phyloP scores from a whole-genome alignment of 345 rosid genomes.

The Turnera subulata region DNA sequence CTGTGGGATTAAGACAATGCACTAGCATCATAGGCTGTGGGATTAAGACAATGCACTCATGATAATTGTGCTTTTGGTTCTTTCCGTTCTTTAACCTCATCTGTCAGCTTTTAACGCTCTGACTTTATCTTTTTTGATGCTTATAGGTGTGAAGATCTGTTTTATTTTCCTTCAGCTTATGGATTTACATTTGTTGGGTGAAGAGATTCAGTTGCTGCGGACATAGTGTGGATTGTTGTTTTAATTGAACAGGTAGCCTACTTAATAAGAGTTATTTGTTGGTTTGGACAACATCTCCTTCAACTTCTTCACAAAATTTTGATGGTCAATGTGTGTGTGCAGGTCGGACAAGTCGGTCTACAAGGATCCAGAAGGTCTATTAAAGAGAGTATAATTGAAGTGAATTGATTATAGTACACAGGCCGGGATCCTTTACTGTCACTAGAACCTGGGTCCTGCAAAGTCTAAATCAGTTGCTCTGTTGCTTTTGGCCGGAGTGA shows the following conservation, averaged over 20 bases:
- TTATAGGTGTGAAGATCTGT: slow-evolving; percentile 27
- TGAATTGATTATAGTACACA: too few relatives aligned
- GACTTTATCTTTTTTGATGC: too few relatives aligned
- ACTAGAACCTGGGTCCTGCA: slow-evolving; percentile 40
- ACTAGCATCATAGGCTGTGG: too few relatives aligned
- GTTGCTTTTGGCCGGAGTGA: slow-evolving; percentile 45
- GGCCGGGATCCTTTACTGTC: slow-evolving; percentile 66
- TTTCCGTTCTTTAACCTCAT: too few relatives aligned
- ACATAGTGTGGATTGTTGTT: neutral
- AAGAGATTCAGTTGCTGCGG: slow-evolving; percentile 11
- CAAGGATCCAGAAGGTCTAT: slow-evolving; percentile 9
- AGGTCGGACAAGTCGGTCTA: slow-evolving; percentile 3
- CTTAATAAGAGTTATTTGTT: neutral
- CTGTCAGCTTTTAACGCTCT: too few relatives aligned
- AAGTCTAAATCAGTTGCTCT: slow-evolving; percentile 57
- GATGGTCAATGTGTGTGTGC: slow-evolving; percentile 12
- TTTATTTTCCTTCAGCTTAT: slow-evolving; percentile 5
- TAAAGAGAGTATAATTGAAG: too few relatives aligned
- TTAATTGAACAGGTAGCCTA: slow-evolving; percentile 21
- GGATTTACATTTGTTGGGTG: slow-evolving; percentile 6
- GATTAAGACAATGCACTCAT: too few relatives aligned
- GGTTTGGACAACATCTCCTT: neutral
- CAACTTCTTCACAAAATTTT: neutral
- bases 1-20: too few relatives aligned
- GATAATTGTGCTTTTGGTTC: too few relatives aligned